Base-by-base conservation (phyloP, 2,329 filamentous ascomycete species). In the Cadophora luteo-olivacea region DNA sequence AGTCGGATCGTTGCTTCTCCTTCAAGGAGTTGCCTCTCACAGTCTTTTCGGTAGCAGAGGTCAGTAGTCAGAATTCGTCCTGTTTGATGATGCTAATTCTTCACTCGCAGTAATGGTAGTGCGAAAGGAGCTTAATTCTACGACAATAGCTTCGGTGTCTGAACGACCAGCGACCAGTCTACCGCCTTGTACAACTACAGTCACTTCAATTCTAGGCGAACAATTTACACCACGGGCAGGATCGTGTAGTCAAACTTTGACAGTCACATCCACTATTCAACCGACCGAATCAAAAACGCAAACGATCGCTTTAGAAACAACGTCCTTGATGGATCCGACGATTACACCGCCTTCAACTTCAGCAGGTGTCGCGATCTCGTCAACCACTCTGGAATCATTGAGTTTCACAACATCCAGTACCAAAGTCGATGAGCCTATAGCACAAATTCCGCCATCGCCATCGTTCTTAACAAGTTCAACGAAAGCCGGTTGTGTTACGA, bases 1-100 rank as follows among this genome's bases (percentile, higher is more conserved):
- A 57, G 29, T 72, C 22, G 70, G 71, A 52, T 70, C 69, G 49
- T 54, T 72, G 65, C 65, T 68, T 55, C 70, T 75, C 51, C 57
- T 70, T 45, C 68, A 69, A 65, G 68, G 62, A 57, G 72, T 69
- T 62, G 67, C 63, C 25, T 66, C 69, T 19, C 33, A 22, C 49
- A 60, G 29, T 52, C 16, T 65, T 66, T 61, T 41, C 33, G 41
- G 67, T 54, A 51, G 33, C 36, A 57, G 68, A 65, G 65, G 68
- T 67, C 6, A 54, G 54, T 49, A 6, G 9, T 24, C 8, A 9
- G 32, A 22, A 24, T 12, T 22, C 12, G 3, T 49, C 12, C 16
- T 45, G 41, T 33, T 51, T 22, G 7, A 14, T n/a, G 4, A 6
- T 62, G 19, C 60, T 49, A 5, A 49, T 62, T 6, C 12, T 19